These are phyloP conservation scores for Metschnikowia corniflorae DNA, from an alignment of 805 yeast species.

Conservation along the genomic window DNA sequence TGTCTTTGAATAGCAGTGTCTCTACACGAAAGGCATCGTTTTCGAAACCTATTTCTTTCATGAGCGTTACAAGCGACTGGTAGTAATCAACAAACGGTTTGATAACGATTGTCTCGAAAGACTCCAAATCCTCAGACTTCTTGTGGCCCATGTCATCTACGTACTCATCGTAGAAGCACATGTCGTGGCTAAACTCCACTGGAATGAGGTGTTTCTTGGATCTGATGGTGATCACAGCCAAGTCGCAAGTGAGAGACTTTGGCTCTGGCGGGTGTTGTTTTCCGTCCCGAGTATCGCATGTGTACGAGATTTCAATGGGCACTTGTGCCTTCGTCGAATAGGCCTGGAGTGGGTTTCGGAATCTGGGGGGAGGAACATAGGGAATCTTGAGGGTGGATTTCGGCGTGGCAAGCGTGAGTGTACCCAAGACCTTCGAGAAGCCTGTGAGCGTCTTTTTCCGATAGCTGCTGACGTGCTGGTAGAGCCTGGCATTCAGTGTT, in stretches of 20 bases:
- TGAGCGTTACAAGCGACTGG: slow-evolving; percentile 24
- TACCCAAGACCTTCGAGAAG: slow-evolving; percentile 26
- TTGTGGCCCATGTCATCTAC: slow-evolving; percentile 24
- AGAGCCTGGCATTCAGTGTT: slow-evolving; percentile 16
- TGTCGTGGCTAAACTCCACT: slow-evolving; percentile 37
- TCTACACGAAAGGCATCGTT: slow-evolving; percentile 33
- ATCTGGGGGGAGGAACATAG: slow-evolving; percentile 34
- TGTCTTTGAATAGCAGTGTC: slow-evolving; percentile 33
- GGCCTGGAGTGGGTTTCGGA: slow-evolving; percentile 16
- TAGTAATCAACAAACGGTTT: slow-evolving; percentile 29
- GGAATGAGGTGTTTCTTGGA: slow-evolving; percentile 37
- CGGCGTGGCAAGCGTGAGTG: slow-evolving; percentile 35
- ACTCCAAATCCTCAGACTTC: slow-evolving; percentile 19
- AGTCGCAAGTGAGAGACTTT: slow-evolving; percentile 31
- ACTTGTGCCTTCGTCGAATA: slow-evolving; percentile 21
- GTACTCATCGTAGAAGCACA: slow-evolving; percentile 35
- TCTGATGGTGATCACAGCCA: slow-evolving; percentile 33
- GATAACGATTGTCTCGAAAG: slow-evolving; percentile 33
- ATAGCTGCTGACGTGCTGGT: slow-evolving; percentile 30
- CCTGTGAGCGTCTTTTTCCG: slow-evolving; percentile 36
- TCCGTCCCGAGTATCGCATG: slow-evolving; percentile 13
- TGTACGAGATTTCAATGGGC: slow-evolving; percentile 33
- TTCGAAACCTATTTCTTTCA: slow-evolving; percentile 30
- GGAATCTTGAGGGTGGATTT: slow-evolving; percentile 24
- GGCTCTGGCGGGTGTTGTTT: slow-evolving; percentile 27